Conservation (phyloP, 768 basidiomycete genomes). For the Tulasnella calospora region DNA sequence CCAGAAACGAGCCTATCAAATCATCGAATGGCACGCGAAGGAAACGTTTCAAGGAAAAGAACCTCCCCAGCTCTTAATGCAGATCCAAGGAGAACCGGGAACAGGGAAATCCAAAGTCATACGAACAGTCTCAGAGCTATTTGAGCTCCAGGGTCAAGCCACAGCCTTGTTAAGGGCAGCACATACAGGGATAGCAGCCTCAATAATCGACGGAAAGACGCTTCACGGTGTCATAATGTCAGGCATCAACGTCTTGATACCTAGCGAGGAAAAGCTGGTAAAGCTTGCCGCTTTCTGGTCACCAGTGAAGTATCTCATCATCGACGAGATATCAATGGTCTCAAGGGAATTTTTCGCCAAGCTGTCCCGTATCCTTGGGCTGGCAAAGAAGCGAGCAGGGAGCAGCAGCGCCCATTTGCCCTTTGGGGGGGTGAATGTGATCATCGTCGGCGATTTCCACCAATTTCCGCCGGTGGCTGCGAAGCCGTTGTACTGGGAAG, state of each 20-base stretch:
- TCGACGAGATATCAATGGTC: constrained; percentile 46
- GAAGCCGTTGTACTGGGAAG: not conserved
- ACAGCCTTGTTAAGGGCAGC: constrained; percentile 38
- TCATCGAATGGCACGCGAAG: constrained; percentile 36
- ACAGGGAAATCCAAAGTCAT: constrained; percentile 46
- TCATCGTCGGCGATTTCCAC: constrained; percentile 36
- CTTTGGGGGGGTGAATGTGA: constrained; percentile 39
- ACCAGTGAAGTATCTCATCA: constrained; percentile 33
- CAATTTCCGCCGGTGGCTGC: constrained; percentile 33
- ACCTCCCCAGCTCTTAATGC: constrained; percentile 39
- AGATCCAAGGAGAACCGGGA: constrained; percentile 43
- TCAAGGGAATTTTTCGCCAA: constrained; percentile 18
- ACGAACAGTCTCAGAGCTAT: constrained; percentile 39
- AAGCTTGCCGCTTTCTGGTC: not conserved
- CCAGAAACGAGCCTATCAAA: constrained; percentile 40
- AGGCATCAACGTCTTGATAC: not conserved
- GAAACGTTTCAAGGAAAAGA: constrained; percentile 29
- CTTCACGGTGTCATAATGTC: not conserved
- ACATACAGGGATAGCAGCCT: constrained; percentile 42
- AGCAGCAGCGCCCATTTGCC: not conserved
- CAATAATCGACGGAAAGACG: constrained; percentile 38
- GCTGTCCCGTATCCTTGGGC: no score
- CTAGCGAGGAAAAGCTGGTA: not conserved
- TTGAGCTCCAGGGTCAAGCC: constrained; percentile 27
- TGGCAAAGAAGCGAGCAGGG: no score